A percentile compares a stretch with the other conserved stretches of the same genome.
Conservation (phyloP, 1,139 yeast genomes). For the Zygotorulaspora mrakii region DNA sequence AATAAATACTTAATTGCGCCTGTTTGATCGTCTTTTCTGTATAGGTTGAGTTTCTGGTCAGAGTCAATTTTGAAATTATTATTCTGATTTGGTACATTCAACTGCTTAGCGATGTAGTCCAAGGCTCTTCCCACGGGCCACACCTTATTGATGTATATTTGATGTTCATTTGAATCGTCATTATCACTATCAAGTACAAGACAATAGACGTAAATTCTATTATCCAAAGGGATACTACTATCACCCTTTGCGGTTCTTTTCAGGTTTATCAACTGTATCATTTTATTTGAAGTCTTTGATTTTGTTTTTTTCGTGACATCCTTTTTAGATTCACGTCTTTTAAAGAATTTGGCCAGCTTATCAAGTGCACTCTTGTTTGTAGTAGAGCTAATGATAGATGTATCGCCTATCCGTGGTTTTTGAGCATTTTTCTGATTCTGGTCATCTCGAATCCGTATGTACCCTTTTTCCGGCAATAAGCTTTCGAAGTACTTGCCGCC, state of each 20-base stretch:
- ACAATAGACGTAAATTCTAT: constrained; percentile 63
- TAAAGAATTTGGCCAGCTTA: constrained; percentile 47
- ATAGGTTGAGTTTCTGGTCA: constrained; percentile 33
- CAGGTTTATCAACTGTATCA: constrained; percentile 42
- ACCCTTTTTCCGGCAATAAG: constrained; percentile 56
- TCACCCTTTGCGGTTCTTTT: constrained; percentile 69
- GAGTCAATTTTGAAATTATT: constrained; percentile 38
- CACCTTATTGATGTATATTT: constrained; percentile 33
- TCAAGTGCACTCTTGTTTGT: constrained; percentile 42
- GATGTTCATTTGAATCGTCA: constrained; percentile 31
- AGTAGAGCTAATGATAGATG: constrained; percentile 20
- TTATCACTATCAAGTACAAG: constrained; percentile 44
- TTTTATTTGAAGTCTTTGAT: constrained; percentile 27
- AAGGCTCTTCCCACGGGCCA: constrained; percentile 79
- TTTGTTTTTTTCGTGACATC: constrained; percentile 16
- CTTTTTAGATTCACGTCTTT: constrained; percentile 20
- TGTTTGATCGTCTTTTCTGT: constrained; percentile 32
- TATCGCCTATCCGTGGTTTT: constrained; percentile 10
- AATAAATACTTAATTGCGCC: constrained; percentile 37
- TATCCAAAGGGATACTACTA: constrained; percentile 47
- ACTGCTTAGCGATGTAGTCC: constrained; percentile 58
- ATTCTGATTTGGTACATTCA: constrained; percentile 55
- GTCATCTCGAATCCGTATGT: constrained; percentile 41
- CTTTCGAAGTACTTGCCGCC: constrained; percentile 32
- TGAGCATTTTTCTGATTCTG: constrained; percentile 13